Base-by-base conservation (phyloP, 2,329 filamentous ascomycete species). In the Ophiostoma piceae region DNA sequence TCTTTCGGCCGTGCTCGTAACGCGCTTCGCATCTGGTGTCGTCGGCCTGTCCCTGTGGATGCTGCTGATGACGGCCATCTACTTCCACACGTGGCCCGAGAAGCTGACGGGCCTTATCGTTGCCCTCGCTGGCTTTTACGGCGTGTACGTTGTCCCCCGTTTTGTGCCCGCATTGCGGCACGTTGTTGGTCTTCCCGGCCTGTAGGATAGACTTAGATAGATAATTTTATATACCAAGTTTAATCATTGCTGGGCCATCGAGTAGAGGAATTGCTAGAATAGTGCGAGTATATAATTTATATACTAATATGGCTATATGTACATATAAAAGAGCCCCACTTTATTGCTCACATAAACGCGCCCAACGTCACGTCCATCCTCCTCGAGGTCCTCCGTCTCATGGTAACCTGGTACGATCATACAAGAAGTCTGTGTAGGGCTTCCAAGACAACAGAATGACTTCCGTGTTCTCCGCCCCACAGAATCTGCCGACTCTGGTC, bases 61-160 rank as follows among this genome's bases (percentile, higher is more conserved):
- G 95, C 80, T 99, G 77, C 84, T 98, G 72, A 99, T 99, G 95
- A 99, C 95, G 57, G 94, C 94, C 2, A 94, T 96, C 54, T 99
- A 94, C 84, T 99, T 99, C 77, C 95, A 99, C 79, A 99, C 95
- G 0, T 98, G 94, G 94, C 89, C 96, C 75, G 95, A 99, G 82
- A 99, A 98, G 85, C 75, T 87, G 75, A 87, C 84, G 60, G 85
- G 85, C 26, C 81, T 87, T 26, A 71, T 85, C 26, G 81, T 84
- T 7, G 83, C 85, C 1, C 69, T 80, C 1, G 64, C 77, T 3
- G 84, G 80, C 0, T 79, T 85, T 51, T 87, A 85, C 69, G 71
- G 75, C 26, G 79, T 85, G 8, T 87, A 87, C 71, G 77, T 85
- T 43, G 77, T 87, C 14, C 85, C 85, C 19, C 79, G 85, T 9